Evolutionary conservation across 371 early-diverging fungal genomes (phyloP).

Genomic region (Mucor mucedo): DNA sequence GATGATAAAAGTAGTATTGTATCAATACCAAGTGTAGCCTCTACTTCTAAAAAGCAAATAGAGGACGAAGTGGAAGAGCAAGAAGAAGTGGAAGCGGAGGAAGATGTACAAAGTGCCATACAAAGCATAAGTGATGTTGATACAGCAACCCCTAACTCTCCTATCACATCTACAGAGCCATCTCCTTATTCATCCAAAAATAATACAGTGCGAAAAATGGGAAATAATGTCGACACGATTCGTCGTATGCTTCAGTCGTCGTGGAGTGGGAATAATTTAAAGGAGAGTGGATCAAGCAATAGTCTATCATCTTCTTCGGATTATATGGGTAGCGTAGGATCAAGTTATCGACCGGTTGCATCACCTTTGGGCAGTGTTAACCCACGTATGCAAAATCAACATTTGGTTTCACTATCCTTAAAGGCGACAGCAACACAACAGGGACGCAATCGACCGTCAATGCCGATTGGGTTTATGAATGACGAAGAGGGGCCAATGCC

Average conservation of each 20-base stretch:
- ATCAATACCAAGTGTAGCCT: background rate
- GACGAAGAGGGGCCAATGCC: constrained; percentile 26
- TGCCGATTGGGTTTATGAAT: constrained; percentile 36
- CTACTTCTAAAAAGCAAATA: background rate
- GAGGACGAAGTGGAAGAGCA: background rate
- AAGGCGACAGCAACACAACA: constrained; percentile 11
- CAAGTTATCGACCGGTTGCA: constrained; percentile 12
- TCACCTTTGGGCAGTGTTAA: constrained; percentile 38
- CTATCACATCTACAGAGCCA: constrained; percentile 2
- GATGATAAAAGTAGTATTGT: constrained; percentile 1
- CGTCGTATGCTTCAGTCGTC: constrained; percentile 43
- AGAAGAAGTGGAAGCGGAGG: background rate
- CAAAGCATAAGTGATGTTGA: background rate
- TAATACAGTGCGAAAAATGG: constrained; percentile 11
- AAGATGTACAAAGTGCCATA: background rate
- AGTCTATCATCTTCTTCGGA: constrained; percentile 25
- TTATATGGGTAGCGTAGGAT: constrained; percentile 27
- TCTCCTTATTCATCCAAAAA: constrained; percentile 22
- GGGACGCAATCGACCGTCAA: constrained; percentile 27
- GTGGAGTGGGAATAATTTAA: constrained; percentile 36
- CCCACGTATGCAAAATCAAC: constrained; percentile 38
- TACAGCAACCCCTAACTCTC: constrained; percentile 14
- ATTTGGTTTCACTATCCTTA: constrained; percentile 31
- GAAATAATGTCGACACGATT: constrained; percentile 40
- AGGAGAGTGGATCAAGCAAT: constrained; percentile 29